Conservation (phyloP, 176 grass and related monocot genomes). For the Ananas comosus region DNA sequence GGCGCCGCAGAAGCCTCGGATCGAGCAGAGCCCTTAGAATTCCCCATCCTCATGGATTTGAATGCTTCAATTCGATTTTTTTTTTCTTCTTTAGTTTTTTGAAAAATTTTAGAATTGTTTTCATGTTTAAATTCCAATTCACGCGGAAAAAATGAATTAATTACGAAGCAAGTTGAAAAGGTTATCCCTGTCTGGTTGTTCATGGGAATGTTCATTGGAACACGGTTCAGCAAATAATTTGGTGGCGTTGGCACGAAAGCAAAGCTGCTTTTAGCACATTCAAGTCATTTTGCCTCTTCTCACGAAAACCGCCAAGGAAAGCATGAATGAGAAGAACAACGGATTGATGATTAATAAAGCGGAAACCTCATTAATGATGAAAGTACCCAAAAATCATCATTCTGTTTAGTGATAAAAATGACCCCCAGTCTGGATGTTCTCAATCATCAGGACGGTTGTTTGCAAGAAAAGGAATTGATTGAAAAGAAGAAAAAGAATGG, state of each 20-base stretch:
- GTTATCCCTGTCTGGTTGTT: not conserved
- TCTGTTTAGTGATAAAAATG: too few relatives aligned
- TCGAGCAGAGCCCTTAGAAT: conserved; percentile 65
- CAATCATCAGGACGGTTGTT: too few relatives aligned
- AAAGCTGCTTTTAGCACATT: too few relatives aligned
- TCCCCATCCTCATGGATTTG: conserved; percentile 17
- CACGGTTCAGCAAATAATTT: not conserved
- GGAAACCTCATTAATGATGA: too few relatives aligned
- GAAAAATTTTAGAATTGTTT: conserved; percentile 31
- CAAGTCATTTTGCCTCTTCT: too few relatives aligned
- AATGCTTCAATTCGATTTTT: conserved; percentile 19
- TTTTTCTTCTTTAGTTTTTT: conserved; percentile 37
- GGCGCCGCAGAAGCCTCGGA: conserved; percentile 47
- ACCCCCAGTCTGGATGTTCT: too few relatives aligned
- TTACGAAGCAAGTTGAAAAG: not conserved
- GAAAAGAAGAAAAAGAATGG: too few relatives aligned
- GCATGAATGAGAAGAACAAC: too few relatives aligned
- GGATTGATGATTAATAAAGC: too few relatives aligned
- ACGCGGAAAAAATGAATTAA: not conserved
- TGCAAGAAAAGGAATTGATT: too few relatives aligned
- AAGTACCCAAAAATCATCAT: too few relatives aligned
- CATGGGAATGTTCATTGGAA: not conserved
- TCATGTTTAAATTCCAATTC: not conserved
- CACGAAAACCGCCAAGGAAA: too few relatives aligned
- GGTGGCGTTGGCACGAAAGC: not conserved